These are phyloP conservation scores for Fagus sylvatica DNA, from an alignment of 306 rosid species.

Conservation along the genomic window DNA sequence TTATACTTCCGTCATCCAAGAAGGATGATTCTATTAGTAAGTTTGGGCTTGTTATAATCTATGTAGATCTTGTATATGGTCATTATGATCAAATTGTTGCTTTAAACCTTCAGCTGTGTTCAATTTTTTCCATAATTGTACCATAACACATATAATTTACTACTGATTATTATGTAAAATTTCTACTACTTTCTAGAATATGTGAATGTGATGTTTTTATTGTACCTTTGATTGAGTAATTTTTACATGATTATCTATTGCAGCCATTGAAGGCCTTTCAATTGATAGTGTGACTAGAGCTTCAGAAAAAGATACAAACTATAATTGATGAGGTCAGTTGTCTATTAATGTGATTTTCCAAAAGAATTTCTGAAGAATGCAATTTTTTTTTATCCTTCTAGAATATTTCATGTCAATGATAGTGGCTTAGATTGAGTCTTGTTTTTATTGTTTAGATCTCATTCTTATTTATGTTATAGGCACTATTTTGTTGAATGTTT, in stretches of 20 bases:
- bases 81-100: background rate
- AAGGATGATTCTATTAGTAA: conserved; percentile 68
- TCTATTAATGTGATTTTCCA: conserved; percentile 28
- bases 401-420: conserved; percentile 13
- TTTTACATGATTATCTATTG: conserved; percentile 29
- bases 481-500: background rate
- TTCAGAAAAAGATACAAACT: conserved; percentile 60
- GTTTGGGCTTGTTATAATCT: conserved; percentile 30
- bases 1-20: conserved; percentile 64
- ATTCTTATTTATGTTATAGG: background rate
- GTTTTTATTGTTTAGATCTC: background rate
- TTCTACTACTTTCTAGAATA: background rate
- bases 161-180: background rate
- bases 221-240: conserved; percentile 22
- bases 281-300: conserved; percentile 65
- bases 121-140: conserved; percentile 6
- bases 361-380: conserved; percentile 11
- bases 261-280: conserved; percentile 83
- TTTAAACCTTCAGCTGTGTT: background rate
- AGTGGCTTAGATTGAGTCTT: conserved; percentile 3
- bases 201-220: background rate
- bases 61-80: background rate
- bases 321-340: conserved; percentile 73
- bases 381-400: conserved; percentile 9
- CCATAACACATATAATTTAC: background rate